A percentile compares a stretch with the other conserved stretches of the same genome.
Evolutionary conservation across 164 flowering plant species (phyloP).

Genomic region (Akebia trifoliata): DNA sequence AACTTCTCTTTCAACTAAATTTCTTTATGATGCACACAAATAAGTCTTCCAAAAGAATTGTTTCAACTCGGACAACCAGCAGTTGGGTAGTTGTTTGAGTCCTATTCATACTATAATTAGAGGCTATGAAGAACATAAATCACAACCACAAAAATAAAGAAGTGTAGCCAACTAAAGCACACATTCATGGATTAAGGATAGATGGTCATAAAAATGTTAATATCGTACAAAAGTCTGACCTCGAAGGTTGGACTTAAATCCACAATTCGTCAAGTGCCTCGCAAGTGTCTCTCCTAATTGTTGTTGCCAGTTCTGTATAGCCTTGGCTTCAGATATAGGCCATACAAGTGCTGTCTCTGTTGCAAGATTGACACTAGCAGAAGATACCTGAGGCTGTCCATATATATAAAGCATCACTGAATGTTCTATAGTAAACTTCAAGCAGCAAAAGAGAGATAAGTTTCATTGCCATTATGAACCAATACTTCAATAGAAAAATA

Average conservation of each 20-base stretch:
- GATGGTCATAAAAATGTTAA: neutral
- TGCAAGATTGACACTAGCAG: constrained; percentile 88
- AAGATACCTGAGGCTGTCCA: constrained; percentile 84
- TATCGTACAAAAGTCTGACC: constrained; percentile 32
- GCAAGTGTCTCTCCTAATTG: constrained; percentile 87
- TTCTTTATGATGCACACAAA: neutral
- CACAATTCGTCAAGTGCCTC: constrained; percentile 79
- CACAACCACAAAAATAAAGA: no score
- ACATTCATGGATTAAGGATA: neutral
- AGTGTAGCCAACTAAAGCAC: no score
- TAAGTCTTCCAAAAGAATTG: neutral
- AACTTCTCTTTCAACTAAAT: neutral
- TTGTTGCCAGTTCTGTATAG: constrained; percentile 61
- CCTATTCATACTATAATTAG: neutral
- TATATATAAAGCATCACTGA: neutral
- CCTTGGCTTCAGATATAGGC: constrained; percentile 78
- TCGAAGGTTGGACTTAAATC: constrained; percentile 75
- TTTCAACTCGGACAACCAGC: neutral
- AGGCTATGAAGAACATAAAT: neutral
- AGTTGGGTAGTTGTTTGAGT: no score
- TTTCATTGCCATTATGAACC: neutral
- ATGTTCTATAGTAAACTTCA: no score
- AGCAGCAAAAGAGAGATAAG: neutral
- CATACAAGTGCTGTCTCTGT: constrained; percentile 93
- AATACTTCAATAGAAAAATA: no score